Conservation (phyloP, 169 alveolate species). For the Babesia ovis region DNA sequence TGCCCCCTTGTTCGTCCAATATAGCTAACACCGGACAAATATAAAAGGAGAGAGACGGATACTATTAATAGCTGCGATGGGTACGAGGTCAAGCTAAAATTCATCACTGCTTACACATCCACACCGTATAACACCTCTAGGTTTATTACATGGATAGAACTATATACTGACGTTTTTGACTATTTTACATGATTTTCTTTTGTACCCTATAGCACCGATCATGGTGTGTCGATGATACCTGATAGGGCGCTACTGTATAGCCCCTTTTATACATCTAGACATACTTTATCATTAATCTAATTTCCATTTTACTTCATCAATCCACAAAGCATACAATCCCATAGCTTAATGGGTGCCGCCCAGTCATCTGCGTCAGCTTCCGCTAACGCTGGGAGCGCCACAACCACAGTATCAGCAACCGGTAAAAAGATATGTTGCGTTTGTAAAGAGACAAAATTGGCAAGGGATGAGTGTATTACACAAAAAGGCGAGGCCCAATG, state of each 20-base stretch:
- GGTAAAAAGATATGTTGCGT: slow-evolving; percentile 74
- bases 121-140: too few relatives aligned
- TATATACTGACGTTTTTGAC: too few relatives aligned
- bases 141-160: too few relatives aligned
- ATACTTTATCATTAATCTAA: too few relatives aligned
- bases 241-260: too few relatives aligned
- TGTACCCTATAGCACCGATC: too few relatives aligned
- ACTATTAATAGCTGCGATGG: neutral
- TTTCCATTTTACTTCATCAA: too few relatives aligned
- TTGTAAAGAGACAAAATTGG: slow-evolving; percentile 75
- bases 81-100: neutral
- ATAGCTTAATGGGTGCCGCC: slow-evolving; percentile 34
- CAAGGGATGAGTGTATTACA: slow-evolving; percentile 75
- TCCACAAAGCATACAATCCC: too few relatives aligned
- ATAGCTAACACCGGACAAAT: neutral
- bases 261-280: too few relatives aligned
- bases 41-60: neutral
- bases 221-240: too few relatives aligned
- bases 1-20: neutral
- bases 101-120: neutral
- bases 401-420: slow-evolving; percentile 3
- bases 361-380: slow-evolving; percentile 1
- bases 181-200: too few relatives aligned
- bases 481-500: slow-evolving; percentile 71
- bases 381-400: neutral